A percentile compares a stretch with the other conserved stretches of the same genome.
phyloP scores from a whole-genome alignment of 2,329 filamentous ascomycete genomes.

The Aspergillus transmontanensis region DNA sequence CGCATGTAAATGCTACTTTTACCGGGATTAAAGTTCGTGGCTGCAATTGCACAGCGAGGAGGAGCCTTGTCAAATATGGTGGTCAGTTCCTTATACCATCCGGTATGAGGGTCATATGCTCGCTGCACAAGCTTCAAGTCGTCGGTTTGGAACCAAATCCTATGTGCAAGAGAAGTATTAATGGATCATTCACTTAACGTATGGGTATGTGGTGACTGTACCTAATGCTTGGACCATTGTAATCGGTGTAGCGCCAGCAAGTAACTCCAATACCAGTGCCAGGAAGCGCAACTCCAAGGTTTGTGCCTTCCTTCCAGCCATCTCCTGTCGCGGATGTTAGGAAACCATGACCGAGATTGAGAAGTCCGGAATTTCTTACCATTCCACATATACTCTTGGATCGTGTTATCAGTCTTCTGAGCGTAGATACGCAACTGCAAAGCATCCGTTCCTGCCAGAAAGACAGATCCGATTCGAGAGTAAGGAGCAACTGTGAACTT shows the following conservation, averaged over 20 bases:
- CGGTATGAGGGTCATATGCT: conserved; percentile 1
- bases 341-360: background rate
- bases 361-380: background rate
- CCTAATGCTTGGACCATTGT: background rate
- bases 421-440: conserved; percentile 4
- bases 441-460: conserved; percentile 1
- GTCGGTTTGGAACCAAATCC: conserved; percentile 6
- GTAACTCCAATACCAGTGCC: conserved; percentile 15
- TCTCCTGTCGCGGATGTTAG: background rate
- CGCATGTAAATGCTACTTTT: conserved; percentile 4
- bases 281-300: conserved; percentile 13
- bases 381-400: conserved; percentile 10
- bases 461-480: background rate
- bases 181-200: background rate
- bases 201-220: background rate
- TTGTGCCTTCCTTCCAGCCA: conserved; percentile 11
- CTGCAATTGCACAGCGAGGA: conserved; percentile 7
- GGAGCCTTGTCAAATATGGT: conserved; percentile 5
- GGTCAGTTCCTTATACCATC: conserved; percentile 3
- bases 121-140: conserved; percentile 3
- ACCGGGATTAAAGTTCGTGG: conserved; percentile 2
- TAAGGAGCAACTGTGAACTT: conserved; percentile 9
- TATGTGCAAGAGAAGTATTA: background rate
- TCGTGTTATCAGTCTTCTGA: conserved; percentile 6
- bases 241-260: background rate